Conservation (phyloP, 2,329 filamentous ascomycete species). For the Colletotrichum orchidophilum region DNA sequence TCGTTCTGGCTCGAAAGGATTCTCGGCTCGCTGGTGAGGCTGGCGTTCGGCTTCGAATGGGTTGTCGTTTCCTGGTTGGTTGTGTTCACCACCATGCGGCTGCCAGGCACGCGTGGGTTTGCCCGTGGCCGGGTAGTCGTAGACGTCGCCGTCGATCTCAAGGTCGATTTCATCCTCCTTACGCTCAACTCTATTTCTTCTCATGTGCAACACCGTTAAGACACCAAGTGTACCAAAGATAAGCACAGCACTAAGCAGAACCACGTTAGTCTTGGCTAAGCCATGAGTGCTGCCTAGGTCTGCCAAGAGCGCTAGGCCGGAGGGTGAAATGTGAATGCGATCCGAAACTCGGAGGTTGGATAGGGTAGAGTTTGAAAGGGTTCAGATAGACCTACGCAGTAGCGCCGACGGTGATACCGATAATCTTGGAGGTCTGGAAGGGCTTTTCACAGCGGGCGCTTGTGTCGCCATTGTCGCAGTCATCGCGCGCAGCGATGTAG, state of each 20-base stretch:
- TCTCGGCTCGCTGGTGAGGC: conserved; percentile 12
- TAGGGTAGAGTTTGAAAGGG: too few relatives aligned
- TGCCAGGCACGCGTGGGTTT: conserved; percentile 28
- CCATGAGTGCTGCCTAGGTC: neutral
- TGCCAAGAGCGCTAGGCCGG: neutral
- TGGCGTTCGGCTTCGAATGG: conserved; percentile 21
- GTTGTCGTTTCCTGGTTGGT: conserved; percentile 1
- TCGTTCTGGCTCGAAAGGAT: conserved; percentile 27
- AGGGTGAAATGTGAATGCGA: too few relatives aligned
- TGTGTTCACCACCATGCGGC: conserved; percentile 11
- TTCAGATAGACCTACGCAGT: conserved; percentile 16
- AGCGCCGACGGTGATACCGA: conserved; percentile 21
- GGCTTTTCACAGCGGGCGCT: conserved; percentile 27
- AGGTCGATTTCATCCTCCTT: conserved; percentile 26
- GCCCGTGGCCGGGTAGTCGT: conserved; percentile 30
- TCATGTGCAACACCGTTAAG: conserved; percentile 20
- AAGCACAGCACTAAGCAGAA: conserved; percentile 12
- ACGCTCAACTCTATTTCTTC: conserved; percentile 8
- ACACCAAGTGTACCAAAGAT: conserved; percentile 4
- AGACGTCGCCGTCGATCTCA: conserved; percentile 27
- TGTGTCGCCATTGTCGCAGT: conserved; percentile 11
- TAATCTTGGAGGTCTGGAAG: conserved; percentile 21
- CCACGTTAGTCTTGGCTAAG: neutral
- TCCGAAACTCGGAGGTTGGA: neutral
- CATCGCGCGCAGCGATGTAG: conserved; percentile 12